Base-by-base conservation (phyloP, 2,329 filamentous ascomycete species). In the Colletotrichum destructivum region DNA sequence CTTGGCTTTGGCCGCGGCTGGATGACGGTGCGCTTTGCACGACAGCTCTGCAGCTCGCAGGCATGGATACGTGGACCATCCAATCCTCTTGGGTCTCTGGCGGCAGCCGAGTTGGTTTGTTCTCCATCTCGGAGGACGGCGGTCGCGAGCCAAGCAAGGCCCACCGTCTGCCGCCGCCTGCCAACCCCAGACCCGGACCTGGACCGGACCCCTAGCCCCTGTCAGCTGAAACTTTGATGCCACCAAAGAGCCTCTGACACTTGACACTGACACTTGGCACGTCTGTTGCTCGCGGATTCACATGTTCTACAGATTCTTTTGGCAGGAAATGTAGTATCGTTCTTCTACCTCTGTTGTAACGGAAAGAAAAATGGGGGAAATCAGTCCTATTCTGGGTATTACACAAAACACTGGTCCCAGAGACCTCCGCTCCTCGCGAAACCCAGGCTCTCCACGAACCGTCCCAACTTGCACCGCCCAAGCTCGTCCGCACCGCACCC, bases 401-500 rank as follows among this genome's bases (percentile, higher is more conserved):
- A 83, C 44, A 73, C 75, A 72, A 86, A 88, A 79, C 94, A 97
- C 72, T 87, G 78, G 66, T 87, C 85, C 95, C 95, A 98, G 57
- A 88, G 81, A 0, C 95, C 95, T 16, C 93, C 93, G 11, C 79
- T 81, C 75, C 87, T 88, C 2, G 93, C 93, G 86, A 96, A 98
- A 61, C 85, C 88, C 77, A 97, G 83, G 74, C 93, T 93, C 40
- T 93, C 84, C 16, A 98, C 88, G 81, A 96, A 98, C 13, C 86
- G 87, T 73, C 85, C 83, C 72, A 97, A 79, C 73, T 79, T 88
- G 80, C 95, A 98, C 40, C 93, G 86, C 2, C 95, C 95, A 62
- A 91, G 81, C 60, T 81, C 77, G 81, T 98, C 94, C 4, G 87
- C 91, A 13, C 86, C 87, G 80, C 95, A 98, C 60, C 87, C 90